A percentile compares a stretch with the other conserved stretches of the same genome.
Evolutionary conservation across 495 filamentous ascomycete genomes (phyloP).

Genomic region (Apodospora peruviana): DNA sequence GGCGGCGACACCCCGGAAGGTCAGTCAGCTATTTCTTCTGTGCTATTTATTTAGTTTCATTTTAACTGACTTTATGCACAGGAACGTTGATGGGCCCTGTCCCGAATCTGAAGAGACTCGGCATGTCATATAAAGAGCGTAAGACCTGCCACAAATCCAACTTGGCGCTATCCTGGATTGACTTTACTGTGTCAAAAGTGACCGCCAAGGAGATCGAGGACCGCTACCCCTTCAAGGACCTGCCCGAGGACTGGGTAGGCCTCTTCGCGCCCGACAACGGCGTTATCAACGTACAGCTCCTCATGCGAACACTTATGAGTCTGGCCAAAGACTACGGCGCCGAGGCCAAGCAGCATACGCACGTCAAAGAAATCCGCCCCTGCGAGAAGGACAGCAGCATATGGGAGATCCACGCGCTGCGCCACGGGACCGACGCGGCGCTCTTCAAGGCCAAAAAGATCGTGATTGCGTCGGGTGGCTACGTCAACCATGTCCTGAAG

Average conservation of each 20-base stretch:
- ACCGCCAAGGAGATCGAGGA: conserved; percentile 11
- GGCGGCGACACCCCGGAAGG: conserved; percentile 10
- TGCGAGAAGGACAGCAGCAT: not conserved
- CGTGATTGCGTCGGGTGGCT: conserved; percentile 13
- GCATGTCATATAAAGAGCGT: not conserved
- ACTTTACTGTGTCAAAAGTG: not conserved
- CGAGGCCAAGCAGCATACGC: conserved; percentile 3
- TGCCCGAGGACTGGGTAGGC: conserved; percentile 6
- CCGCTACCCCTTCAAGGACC: conserved; percentile 15
- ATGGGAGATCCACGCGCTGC: conserved; percentile 9
- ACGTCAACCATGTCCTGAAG: conserved; percentile 14
- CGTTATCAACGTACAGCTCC: conserved; percentile 2
- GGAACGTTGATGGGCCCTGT: not conserved
- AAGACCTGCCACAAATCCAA: too few relatives aligned
- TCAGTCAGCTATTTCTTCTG: not conserved
- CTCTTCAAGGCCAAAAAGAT: conserved; percentile 7
- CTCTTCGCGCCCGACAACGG: conserved; percentile 16
- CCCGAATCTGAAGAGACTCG: not conserved
- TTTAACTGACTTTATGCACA: not conserved
- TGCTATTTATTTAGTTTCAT: not conserved
- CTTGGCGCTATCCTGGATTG: too few relatives aligned
- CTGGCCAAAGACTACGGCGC: conserved; percentile 6
- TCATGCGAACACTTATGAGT: not conserved
- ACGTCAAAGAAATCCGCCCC: not conserved
- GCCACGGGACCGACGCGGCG: not conserved